These are phyloP conservation scores for Vitis rupestris DNA, from an alignment of 164 flowering plant species.

Conservation along the genomic window DNA sequence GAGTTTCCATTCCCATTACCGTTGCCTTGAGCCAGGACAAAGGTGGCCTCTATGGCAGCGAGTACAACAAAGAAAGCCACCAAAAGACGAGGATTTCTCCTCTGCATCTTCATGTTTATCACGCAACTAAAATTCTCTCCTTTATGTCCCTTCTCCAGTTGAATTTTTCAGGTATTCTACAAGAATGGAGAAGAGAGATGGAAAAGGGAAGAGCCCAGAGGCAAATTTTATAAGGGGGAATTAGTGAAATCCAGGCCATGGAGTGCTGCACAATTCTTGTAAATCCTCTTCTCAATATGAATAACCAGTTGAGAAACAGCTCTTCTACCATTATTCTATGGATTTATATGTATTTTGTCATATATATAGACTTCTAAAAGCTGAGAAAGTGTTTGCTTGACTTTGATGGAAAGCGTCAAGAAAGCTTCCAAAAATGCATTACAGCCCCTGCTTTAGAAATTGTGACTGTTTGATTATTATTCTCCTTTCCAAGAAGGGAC, in stretches of 20 bases:
- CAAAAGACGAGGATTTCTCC: conserved; percentile 9
- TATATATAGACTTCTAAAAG: too few relatives aligned
- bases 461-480: too few relatives aligned
- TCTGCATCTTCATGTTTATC: conserved; percentile 6
- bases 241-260: not conserved
- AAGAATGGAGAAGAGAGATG: not conserved
- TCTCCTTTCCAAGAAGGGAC: too few relatives aligned
- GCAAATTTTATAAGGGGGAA: not conserved
- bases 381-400: too few relatives aligned
- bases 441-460: too few relatives aligned
- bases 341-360: not conserved
- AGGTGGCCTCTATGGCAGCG: not conserved
- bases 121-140: not conserved
- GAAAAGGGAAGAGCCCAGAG: not conserved
- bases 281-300: conserved; percentile 5
- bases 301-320: conserved; percentile 1
- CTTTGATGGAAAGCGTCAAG: too few relatives aligned
- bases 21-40: conserved; percentile 8
- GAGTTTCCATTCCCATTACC: not conserved
- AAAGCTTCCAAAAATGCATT: too few relatives aligned
- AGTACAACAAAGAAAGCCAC: conserved; percentile 15
- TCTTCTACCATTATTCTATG: not conserved
- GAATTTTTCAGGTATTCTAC: not conserved
- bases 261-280: conserved; percentile 17
- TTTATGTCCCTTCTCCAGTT: too few relatives aligned